Evolutionary conservation across 176 grass and related monocot species (phyloP), one percentile per base, ranked within the genome.

Genomic region (Oropetium thomaeum): DNA sequence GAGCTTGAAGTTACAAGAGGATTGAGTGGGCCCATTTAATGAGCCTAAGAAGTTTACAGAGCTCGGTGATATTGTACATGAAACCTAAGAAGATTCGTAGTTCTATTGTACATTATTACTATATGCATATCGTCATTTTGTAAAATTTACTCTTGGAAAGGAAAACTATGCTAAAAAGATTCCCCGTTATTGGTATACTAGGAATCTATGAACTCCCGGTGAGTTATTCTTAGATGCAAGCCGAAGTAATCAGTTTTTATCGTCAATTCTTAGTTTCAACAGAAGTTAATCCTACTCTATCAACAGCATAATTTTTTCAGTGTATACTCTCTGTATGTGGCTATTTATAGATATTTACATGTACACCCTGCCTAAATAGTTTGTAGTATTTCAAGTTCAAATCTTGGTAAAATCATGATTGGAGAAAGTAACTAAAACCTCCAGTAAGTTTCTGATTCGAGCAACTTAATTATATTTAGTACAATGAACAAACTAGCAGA

Each of bases 371-470:
- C 32, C 35, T 55, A 35, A 5, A 4, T 39, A 40, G 32, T 22
- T 30, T 20, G 23, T 29, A 19, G 10, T 5, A 19, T 74, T 66
- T 55, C 16, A 13, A n/a, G 27, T 60, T 75, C 7, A 63, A 28
- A 48, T 62, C 52, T 26, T 8, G 26, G 52, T 8, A 55, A 53
- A 60, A 60, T 60, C 27, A 31, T 64, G 13, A 77, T 77, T 77
- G 16, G 20, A 64, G 20, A 7, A 34, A 25, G 58, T 11, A 49
- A 34, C 19, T 20, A 42, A 43, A 43, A 65, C 35, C 25, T 13
- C 7, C 20, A 31, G 39, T 33, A 62, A 12, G n/a, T 5, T 47
- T 0, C 20, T 75, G 5, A 74, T 74, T 62, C 17, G 29, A 31
- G 41, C 28, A 63, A 37, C 3, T 2, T 31, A 73, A 65, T 20